A percentile compares a stretch with the other conserved stretches of the same genome.
Evolutionary conservation across 768 basidiomycete genomes (phyloP).

Genomic region (Suillus cothurnatus): DNA sequence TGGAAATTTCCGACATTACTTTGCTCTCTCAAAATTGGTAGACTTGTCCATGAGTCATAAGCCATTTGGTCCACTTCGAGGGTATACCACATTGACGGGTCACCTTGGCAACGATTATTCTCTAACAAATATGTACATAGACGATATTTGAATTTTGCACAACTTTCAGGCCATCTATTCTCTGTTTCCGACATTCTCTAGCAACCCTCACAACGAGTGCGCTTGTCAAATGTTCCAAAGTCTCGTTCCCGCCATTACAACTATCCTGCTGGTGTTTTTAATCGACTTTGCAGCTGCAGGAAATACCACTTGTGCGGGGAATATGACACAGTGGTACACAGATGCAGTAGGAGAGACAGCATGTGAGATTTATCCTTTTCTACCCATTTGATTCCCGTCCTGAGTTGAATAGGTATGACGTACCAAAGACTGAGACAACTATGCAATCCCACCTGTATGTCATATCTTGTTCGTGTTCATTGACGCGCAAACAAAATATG

Average conservation of each 20-base stretch:
- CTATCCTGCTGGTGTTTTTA: background rate
- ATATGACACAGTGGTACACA: constrained; percentile 29
- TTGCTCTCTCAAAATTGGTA: no score
- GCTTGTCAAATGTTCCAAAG: background rate
- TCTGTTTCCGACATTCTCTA: background rate
- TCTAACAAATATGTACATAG: no score
- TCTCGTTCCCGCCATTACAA: background rate
- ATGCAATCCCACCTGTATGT: constrained; percentile 25
- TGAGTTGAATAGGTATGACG: constrained; percentile 20
- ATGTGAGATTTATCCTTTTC: constrained; percentile 17
- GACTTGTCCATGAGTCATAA: no score
- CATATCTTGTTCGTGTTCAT: background rate
- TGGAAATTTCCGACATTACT: no score
- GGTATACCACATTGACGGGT: no score
- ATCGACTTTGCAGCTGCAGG: constrained; percentile 14
- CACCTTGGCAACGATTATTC: background rate
- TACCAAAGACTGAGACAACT: constrained; percentile 30
- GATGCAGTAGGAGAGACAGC: constrained; percentile 29
- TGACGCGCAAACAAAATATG: background rate
- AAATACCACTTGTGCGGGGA: constrained; percentile 25
- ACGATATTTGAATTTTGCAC: no score
- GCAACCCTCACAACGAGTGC: background rate
- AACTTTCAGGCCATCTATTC: background rate
- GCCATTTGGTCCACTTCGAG: no score
- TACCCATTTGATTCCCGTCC: background rate